These are phyloP conservation scores for Rhizopus delemar DNA, from an alignment of 371 early-diverging fungal genomes.

Conservation along the genomic window DNA sequence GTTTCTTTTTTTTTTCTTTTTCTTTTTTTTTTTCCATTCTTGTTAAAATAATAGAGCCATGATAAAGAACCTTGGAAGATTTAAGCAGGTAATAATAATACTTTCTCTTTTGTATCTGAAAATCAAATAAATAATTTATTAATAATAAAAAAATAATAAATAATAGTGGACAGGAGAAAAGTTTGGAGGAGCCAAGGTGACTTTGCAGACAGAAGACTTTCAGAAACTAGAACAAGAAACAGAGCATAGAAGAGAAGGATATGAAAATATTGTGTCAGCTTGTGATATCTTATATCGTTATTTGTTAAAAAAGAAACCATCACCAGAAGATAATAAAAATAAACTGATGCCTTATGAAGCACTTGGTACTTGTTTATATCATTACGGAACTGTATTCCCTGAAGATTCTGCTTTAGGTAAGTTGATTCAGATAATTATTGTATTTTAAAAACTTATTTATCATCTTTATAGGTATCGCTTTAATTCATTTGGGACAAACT, in stretches of 20 bases:
- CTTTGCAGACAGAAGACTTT: conserved; percentile 50
- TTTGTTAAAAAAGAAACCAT: conserved; percentile 55
- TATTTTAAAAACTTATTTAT: conserved; percentile 3
- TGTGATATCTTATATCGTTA: conserved; percentile 25
- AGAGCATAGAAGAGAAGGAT: conserved; percentile 33
- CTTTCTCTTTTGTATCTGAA: not conserved
- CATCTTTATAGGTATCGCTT: conserved; percentile 40
- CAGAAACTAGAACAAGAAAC: conserved; percentile 40
- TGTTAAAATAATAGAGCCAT: conserved; percentile 16
- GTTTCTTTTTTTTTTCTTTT: too few species aligned
- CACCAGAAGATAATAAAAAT: conserved; percentile 62
- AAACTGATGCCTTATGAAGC: conserved; percentile 64
- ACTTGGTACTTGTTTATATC: conserved; percentile 61
- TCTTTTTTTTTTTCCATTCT: not conserved
- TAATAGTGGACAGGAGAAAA: conserved; percentile 57
- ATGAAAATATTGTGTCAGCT: conserved; percentile 42
- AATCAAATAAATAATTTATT: not conserved
- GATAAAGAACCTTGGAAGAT: conserved; percentile 72
- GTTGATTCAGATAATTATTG: not conserved
- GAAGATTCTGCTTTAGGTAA: conserved; percentile 65
- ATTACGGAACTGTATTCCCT: conserved; percentile 59
- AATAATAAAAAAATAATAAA: not conserved
- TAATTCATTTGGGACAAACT: conserved; percentile 65
- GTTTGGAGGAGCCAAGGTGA: conserved; percentile 48
- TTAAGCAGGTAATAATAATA: conserved; percentile 58